phyloP scores from a whole-genome alignment of 768 basidiomycete species.

The Hysterangium stoloniferum region DNA sequence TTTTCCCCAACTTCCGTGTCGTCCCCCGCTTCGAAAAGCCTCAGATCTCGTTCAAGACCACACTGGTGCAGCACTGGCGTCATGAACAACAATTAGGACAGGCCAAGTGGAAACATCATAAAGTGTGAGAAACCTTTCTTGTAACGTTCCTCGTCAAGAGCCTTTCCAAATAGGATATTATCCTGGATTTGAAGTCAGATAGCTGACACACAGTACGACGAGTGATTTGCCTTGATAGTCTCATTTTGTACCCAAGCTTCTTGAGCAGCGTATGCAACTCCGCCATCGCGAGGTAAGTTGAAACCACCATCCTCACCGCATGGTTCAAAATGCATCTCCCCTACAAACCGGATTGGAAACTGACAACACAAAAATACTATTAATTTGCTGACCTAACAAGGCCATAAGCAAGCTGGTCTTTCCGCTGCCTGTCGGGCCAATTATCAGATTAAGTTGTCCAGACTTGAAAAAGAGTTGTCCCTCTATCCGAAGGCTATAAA shows the following conservation, averaged over 20 bases:
- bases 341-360: constrained; percentile 11
- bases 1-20: constrained; percentile 67
- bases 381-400: constrained; percentile 31
- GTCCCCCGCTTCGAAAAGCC: constrained; percentile 51
- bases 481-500: constrained; percentile 41
- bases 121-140: too few relatives aligned
- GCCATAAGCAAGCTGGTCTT: constrained; percentile 57
- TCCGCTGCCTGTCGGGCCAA: constrained; percentile 11
- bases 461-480: constrained; percentile 49
- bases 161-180: constrained; percentile 40
- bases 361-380: background rate
- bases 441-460: constrained; percentile 23
- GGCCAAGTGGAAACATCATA: constrained; percentile 9
- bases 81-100: background rate
- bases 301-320: constrained; percentile 50
- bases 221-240: constrained; percentile 45
- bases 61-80: constrained; percentile 30
- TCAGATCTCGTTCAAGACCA: constrained; percentile 38
- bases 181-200: constrained; percentile 35
- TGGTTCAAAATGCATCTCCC: constrained; percentile 61
- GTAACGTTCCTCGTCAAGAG: constrained; percentile 37
- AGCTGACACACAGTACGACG: background rate
- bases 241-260: constrained; percentile 83
- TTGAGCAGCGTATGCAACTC: constrained; percentile 75
- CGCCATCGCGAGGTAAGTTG: constrained; percentile 56